A percentile compares a stretch with the other conserved stretches of the same genome.
Evolutionary conservation across 345 rosid genomes (phyloP).

Genomic region (Schrenkiella parvula): DNA sequence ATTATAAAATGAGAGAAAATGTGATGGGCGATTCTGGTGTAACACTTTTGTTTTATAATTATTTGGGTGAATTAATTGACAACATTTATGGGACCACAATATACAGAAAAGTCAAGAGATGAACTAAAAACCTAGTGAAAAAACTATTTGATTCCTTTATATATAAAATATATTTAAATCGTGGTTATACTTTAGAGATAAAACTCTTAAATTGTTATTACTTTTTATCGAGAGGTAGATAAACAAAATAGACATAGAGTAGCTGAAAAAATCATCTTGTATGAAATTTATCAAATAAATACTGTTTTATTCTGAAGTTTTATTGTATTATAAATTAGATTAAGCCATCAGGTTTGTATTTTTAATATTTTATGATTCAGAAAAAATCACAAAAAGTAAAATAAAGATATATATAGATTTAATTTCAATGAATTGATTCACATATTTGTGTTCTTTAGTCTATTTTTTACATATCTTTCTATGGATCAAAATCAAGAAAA

Average conservation of each 20-base stretch:
- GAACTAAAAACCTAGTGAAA: constrained; percentile 11
- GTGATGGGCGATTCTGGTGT: constrained; percentile 29
- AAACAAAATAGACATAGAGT: not conserved
- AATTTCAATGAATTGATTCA: no score
- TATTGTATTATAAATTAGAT: no score
- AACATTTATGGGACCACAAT: constrained; percentile 25
- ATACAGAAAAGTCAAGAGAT: constrained; percentile 6
- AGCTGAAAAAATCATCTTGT: not conserved
- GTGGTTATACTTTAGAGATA: constrained; percentile 2
- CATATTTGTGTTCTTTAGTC: no score
- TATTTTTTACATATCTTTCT: no score
- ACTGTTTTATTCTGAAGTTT: no score
- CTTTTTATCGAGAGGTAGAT: not conserved
- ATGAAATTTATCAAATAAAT: not conserved
- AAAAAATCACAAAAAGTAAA: no score
- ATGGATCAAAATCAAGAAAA: no score
- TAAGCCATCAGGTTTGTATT: no score
- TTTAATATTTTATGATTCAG: no score
- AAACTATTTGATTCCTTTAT: not conserved
- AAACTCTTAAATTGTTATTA: not conserved
- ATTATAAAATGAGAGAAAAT: constrained; percentile 15
- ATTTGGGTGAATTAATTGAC: constrained; percentile 27
- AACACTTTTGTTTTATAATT: constrained; percentile 30
- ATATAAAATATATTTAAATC: not conserved
- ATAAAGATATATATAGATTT: no score